Evolutionary conservation across 148 eudicot genomes (phyloP).

Genomic region (Nepenthes gracilis): DNA sequence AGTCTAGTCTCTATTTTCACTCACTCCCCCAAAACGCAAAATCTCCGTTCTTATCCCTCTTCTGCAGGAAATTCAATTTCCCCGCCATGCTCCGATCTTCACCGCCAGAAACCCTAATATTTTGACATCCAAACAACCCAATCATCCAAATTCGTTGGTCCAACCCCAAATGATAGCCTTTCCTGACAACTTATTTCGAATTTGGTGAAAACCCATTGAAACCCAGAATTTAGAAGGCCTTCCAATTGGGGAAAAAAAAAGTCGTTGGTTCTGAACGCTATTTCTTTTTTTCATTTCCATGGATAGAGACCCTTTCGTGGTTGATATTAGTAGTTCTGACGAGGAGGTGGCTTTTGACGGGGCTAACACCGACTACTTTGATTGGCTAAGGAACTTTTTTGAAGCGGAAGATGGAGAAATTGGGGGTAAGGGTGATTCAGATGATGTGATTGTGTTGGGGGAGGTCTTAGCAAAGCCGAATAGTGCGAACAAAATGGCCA

Average conservation of each 20-base stretch:
- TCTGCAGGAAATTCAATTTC: too few relatives aligned
- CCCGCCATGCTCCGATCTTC: too few relatives aligned
- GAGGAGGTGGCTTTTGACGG: slow-evolving; percentile 44
- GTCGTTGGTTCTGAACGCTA: not conserved
- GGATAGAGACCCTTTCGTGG: slow-evolving; percentile 7
- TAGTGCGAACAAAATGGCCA: slow-evolving; percentile 5
- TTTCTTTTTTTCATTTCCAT: not conserved
- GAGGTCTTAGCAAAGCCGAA: slow-evolving; percentile 33
- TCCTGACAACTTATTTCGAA: too few relatives aligned
- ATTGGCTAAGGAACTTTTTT: slow-evolving; percentile 36
- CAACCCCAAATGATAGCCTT: too few relatives aligned
- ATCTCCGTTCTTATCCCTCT: too few relatives aligned
- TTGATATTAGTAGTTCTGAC: slow-evolving; percentile 55
- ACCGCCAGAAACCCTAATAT: too few relatives aligned
- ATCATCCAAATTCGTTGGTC: too few relatives aligned
- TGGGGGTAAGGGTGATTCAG: slow-evolving; percentile 16
- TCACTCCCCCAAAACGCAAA: too few relatives aligned
- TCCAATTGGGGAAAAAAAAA: not conserved
- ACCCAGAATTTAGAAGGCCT: too few relatives aligned
- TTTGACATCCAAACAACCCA: too few relatives aligned
- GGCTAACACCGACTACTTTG: slow-evolving; percentile 8
- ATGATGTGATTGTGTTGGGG: slow-evolving; percentile 49
- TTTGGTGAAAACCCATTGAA: too few relatives aligned
- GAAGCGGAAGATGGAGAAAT: slow-evolving; percentile 2
- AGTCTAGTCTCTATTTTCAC: too few relatives aligned